These are phyloP conservation scores for Monosporascus sp. DNA, from an alignment of 2,329 filamentous ascomycete genomes.

Conservation along the genomic window DNA sequence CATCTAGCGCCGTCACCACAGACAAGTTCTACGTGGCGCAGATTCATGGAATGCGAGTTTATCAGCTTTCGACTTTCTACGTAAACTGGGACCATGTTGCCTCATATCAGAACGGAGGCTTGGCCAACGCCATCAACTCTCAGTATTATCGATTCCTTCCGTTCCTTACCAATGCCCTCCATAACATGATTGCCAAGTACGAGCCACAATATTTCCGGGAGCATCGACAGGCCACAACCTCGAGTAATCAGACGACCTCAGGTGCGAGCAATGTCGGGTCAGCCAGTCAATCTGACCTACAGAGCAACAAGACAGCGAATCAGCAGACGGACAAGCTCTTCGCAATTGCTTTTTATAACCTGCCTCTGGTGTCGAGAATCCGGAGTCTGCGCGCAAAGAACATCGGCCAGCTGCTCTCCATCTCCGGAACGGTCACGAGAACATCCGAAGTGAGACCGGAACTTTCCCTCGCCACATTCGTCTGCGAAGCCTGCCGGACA, in stretches of 20 bases:
- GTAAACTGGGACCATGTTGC: constrained; percentile 83
- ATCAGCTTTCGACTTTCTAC: constrained; percentile 78
- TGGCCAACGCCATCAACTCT: constrained; percentile 80
- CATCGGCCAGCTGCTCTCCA: constrained; percentile 88
- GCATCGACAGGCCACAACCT: constrained; percentile 78
- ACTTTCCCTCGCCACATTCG: constrained; percentile 85
- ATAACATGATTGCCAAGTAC: constrained; percentile 91
- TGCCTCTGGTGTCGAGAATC: constrained; percentile 80
- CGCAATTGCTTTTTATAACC: constrained; percentile 86
- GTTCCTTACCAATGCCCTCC: constrained; percentile 80
- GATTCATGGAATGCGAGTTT: constrained; percentile 70
- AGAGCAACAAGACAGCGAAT: constrained; percentile 73
- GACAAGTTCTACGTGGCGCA: constrained; percentile 84
- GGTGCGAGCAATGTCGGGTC: constrained; percentile 59
- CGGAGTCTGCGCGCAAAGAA: constrained; percentile 82
- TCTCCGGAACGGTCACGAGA: constrained; percentile 93
- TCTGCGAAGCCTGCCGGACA: constrained; percentile 81
- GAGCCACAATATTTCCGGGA: constrained; percentile 92
- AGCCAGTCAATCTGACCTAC: constrained; percentile 57
- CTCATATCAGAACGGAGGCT: constrained; percentile 68
- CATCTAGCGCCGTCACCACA: constrained; percentile 66
- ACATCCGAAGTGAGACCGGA: constrained; percentile 97
- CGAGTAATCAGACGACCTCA: constrained; percentile 66
- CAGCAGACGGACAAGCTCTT: constrained; percentile 98
- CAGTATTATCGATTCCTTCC: constrained; percentile 95